Percentiles rank a stretch among this genome's conserved stretches.
Evolutionary conservation across 345 rosid species (phyloP).

Genomic region (Xanthoceras sorbifolium): DNA sequence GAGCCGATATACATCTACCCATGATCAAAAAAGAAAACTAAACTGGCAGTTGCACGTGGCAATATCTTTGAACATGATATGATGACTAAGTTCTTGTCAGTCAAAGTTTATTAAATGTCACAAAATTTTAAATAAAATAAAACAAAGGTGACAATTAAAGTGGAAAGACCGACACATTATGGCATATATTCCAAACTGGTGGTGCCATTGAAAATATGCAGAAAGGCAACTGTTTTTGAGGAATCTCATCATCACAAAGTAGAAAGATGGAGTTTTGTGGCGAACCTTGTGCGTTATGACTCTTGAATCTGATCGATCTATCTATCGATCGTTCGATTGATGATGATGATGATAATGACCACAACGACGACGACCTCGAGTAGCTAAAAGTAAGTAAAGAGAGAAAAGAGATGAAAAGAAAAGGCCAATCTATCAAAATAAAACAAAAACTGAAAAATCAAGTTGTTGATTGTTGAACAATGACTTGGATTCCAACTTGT

Average conservation of each 20-base stretch:
- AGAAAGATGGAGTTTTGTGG: slow-evolving; percentile 68
- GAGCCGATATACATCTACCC: neutral
- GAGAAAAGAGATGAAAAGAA: neutral
- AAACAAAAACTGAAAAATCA: neutral
- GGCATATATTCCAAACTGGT: slow-evolving; percentile 62
- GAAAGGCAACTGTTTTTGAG: slow-evolving; percentile 29
- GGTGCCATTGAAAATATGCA: slow-evolving; percentile 42
- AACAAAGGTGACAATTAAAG: slow-evolving; percentile 22
- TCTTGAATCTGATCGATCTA: slow-evolving; percentile 35
- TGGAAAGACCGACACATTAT: slow-evolving; percentile 25
- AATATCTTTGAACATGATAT: slow-evolving; percentile 27
- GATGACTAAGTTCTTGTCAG: slow-evolving; percentile 36
- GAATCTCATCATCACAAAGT: slow-evolving; percentile 70
- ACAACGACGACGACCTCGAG: no score
- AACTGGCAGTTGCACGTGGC: slow-evolving; percentile 44
- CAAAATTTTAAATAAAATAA: no score
- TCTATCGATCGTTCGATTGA: neutral
- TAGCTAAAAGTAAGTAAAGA: slow-evolving; percentile 14
- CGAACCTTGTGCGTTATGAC: slow-evolving; percentile 67
- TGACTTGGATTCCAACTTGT: slow-evolving; percentile 79
- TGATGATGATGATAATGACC: slow-evolving; percentile 17
- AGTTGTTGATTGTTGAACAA: slow-evolving; percentile 47
- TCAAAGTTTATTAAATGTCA: slow-evolving; percentile 25
- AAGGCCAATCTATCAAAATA: neutral
- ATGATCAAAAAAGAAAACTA: slow-evolving; percentile 11